Conservation (phyloP, 2,329 filamentous ascomycete genomes). For the Diaporthe sp. region DNA sequence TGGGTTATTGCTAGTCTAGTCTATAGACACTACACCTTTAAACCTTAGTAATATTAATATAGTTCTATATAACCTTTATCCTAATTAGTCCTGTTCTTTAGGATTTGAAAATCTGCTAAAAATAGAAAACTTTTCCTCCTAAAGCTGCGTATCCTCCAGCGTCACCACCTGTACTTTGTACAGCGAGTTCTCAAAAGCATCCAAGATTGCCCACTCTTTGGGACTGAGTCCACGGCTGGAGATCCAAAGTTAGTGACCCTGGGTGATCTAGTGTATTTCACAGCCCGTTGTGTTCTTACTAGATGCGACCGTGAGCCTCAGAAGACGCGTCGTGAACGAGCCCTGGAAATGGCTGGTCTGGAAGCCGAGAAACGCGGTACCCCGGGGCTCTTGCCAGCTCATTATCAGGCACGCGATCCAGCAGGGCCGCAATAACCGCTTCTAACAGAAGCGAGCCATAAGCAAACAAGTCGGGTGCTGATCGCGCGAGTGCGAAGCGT, state of each 20-base stretch:
- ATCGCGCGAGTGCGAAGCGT: conserved; percentile 17
- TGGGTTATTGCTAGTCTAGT: no score
- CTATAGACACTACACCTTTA: no score
- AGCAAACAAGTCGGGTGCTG: conserved; percentile 30
- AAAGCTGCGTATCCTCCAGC: conserved; percentile 5
- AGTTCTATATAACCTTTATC: no score
- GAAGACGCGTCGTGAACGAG: conserved; percentile 29
- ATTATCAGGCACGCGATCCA: conserved; percentile 33
- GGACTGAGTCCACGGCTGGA: conserved; percentile 5
- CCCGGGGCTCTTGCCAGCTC: conserved; percentile 20
- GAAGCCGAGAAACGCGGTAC: conserved; percentile 32
- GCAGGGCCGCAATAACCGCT: conserved; percentile 29
- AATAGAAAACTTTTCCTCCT: no score
- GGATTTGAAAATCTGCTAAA: no score
- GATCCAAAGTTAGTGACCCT: not conserved
- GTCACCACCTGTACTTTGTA: conserved; percentile 30
- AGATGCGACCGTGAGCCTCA: conserved; percentile 29
- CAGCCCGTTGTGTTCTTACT: not conserved
- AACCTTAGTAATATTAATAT: no score
- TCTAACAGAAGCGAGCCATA: conserved; percentile 35
- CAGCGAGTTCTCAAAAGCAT: conserved; percentile 33
- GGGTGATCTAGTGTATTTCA: no score
- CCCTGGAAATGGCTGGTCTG: conserved; percentile 34
- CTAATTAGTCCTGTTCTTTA: no score
- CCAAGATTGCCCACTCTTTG: conserved; percentile 31